Evolutionary conservation across 2,329 filamentous ascomycete genomes (phyloP).

Genomic region (Botrytis fragariae): DNA sequence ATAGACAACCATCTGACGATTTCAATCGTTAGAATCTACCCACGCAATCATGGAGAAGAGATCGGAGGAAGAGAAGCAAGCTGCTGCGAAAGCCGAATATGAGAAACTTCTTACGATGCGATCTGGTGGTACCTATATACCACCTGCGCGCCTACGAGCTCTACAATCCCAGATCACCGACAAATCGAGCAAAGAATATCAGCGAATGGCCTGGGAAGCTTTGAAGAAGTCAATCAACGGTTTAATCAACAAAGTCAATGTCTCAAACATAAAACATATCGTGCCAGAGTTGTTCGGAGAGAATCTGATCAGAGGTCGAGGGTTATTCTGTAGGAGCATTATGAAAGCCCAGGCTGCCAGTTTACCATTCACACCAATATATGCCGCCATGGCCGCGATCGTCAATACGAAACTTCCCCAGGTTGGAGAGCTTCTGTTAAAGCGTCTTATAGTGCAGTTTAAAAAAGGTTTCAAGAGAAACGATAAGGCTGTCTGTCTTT

Average conservation of each 20-base stretch:
- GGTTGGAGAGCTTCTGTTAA: conserved; percentile 86
- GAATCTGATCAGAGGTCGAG: conserved; percentile 87
- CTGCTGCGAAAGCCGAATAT: conserved; percentile 86
- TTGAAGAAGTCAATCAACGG: conserved; percentile 99
- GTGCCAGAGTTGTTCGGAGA: conserved; percentile 94
- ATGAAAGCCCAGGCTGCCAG: conserved; percentile 98
- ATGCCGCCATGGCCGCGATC: conserved; percentile 91
- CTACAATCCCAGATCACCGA: conserved; percentile 97
- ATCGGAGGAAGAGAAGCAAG: conserved; percentile 82
- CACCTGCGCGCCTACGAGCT: conserved; percentile 83
- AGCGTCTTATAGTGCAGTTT: conserved; percentile 85
- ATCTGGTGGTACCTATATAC: conserved; percentile 94
- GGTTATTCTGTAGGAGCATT: conserved; percentile 90
- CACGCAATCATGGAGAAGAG: conserved; percentile 34
- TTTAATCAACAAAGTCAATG: conserved; percentile 98
- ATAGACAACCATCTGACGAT: neutral
- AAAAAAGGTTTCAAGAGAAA: conserved; percentile 94
- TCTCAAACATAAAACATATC: conserved; percentile 95
- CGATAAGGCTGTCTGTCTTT: conserved; percentile 93
- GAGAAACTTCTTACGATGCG: conserved; percentile 89
- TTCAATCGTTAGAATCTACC: neutral
- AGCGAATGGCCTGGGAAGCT: conserved; percentile 98
- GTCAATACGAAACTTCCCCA: conserved; percentile 97
- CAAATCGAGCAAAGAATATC: conserved; percentile 93
- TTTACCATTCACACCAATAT: conserved; percentile 93